Evolutionary conservation across 805 yeast species (phyloP), one percentile per base, ranked within the genome.

Genomic region (Wickerhamiella kazuoi): DNA sequence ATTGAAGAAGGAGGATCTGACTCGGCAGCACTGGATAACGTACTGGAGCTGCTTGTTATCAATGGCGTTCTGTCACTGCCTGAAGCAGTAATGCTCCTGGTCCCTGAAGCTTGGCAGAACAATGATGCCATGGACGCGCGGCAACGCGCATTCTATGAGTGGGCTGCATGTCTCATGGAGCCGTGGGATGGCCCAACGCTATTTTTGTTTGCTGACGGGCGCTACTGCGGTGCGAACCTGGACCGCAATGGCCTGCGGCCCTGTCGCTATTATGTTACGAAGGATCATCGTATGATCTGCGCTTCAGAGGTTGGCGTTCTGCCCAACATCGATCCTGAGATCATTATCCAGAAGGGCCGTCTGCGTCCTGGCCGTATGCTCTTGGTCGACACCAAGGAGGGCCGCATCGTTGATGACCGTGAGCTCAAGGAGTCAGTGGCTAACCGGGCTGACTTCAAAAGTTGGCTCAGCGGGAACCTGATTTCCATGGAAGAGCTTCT

Each of bases 171-270:
- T 63, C 64, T 87, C 48, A 90, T 90, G 95, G 98, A 87, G 65
- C 97, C 97, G 7, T 87, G 98, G 98, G 98, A 87, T 63, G 98
- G 98, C 48, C 98, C 98, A 16, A 97, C 97, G 28, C 65, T 90
- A 49, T 81, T 87, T 66, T 84, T 94, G 23, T 90, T 87, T 60
- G 87, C 96, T 29, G 97, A 87, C 61, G 96, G 94, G 50, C 72
- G 97, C 52, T 87, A 82, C 70, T 83, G 95, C 64, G 98, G 98
- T 67, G 98, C 98, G 37, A 86, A 86, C 60, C 71, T 90, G 49
- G 98, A 87, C 64, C 75, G 98, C 64, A 87, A 90, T 57, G 98
- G 98, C 46, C 71, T 87, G 55, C 79, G 98, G 65, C 98, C 98
- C 29, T 90, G 98, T 67, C 82, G 98, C 57, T 87, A 82, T 68